Evolutionary conservation across 257 asterid genomes (phyloP), one percentile per base, ranked within the genome.

Genomic region (Scutellaria barbata): DNA sequence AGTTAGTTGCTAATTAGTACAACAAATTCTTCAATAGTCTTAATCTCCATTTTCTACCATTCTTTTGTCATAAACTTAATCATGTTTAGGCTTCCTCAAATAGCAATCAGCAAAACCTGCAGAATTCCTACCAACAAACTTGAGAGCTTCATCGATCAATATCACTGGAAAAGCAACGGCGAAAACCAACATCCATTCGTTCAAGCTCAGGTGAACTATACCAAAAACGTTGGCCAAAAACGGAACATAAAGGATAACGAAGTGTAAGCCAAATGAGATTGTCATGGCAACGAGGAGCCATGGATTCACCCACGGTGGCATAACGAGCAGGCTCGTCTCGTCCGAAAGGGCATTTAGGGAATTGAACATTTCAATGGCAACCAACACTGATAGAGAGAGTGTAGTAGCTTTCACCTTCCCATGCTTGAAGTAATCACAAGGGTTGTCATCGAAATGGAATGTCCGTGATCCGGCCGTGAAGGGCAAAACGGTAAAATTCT

Each of bases 261-360:
- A 85, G 72, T 89, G 98, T 14, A 89, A 75, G 25, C 85, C 84
- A 8, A 90, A 39, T 3, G 97, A 92, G n/a, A 84, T 25, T 0
- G 88, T 78, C 92, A 88, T 88, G 50, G 97, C 96, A 25, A 87
- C 81, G 13, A 92, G 89, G 43, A 92, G 96, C 95, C 95, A 92
- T 8, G 92, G 96, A 46, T 90, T 92, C 14, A 72, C 85, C 98
- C 97, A 92, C 1, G 98, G 98, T 39, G 98, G 97, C 97, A 92
- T 90, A 57, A 55, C 73, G 67, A 87, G 61, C 84, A 90, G 77
- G 85, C 98, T 92, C 74, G 86, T 90, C 81, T 92, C 97, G 66
- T 92, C 98, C 0, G 98, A 90, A 52, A 92, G 89, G 17, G 97
- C 96, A 66, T 92, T 92, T 6, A 92, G 83, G 16, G 98, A 88